Conservation (phyloP, 192 early-diverging fungal genomes). For the Gaertneriomyces semiglobifer region DNA sequence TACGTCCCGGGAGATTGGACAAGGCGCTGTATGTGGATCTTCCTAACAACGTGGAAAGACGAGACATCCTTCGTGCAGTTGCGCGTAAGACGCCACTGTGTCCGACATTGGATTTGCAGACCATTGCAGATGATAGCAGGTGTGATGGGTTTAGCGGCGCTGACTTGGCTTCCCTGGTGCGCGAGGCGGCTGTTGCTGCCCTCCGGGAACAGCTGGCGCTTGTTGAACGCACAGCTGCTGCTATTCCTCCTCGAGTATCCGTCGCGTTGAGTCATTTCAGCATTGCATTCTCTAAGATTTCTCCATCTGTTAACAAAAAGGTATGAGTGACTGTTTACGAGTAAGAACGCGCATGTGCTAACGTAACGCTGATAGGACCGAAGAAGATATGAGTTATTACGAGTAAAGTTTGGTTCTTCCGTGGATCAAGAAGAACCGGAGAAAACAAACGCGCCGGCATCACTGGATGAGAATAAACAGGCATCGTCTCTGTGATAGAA, state of each 20-base stretch:
- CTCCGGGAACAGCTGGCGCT: conserved; percentile 61
- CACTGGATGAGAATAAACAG: too few species aligned
- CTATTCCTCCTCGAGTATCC: conserved; percentile 37
- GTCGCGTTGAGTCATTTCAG: conserved; percentile 69
- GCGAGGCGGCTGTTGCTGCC: conserved; percentile 72
- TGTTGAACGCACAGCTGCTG: conserved; percentile 13
- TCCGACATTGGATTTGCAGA: conserved; percentile 49
- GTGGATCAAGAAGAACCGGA: neutral
- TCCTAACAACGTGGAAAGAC: conserved; percentile 73
- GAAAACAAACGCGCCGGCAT: too few species aligned
- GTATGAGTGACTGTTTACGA: conserved; percentile 9
- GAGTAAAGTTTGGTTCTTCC: conserved; percentile 37
- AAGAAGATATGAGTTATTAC: conserved; percentile 34
- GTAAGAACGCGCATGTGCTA: neutral
- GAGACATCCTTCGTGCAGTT: conserved; percentile 80
- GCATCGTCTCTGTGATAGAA: too few species aligned
- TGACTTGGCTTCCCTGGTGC: conserved; percentile 53
- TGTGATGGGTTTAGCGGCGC: conserved; percentile 63
- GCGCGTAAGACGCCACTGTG: conserved; percentile 73
- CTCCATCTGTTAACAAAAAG: conserved; percentile 74
- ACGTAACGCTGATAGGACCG: conserved; percentile 26
- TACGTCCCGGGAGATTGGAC: conserved; percentile 93
- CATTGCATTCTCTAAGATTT: conserved; percentile 72
- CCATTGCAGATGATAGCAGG: conserved; percentile 39
- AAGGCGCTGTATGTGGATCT: conserved; percentile 97